A percentile compares a stretch with the other conserved stretches of the same genome.
Conservation (phyloP, 1,284 basidiomycete species). For the Macrocystidia cucumis region DNA sequence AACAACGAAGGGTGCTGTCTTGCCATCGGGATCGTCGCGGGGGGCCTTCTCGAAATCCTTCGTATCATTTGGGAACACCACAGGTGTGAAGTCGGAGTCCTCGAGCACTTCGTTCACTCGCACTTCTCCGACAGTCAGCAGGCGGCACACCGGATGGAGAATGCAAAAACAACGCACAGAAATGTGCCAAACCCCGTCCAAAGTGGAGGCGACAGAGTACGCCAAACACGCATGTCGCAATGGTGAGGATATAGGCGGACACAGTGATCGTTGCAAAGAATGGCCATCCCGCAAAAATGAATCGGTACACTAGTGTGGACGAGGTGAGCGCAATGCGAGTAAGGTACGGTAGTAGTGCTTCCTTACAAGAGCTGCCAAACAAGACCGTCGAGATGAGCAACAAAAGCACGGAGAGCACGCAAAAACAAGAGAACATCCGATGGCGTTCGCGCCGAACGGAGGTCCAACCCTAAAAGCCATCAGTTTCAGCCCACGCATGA, state of each 20-base stretch:
- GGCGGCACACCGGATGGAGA: not conserved
- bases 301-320: constrained; percentile 30
- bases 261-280: constrained; percentile 41
- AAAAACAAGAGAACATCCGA: constrained; percentile 32
- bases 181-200: constrained; percentile 41
- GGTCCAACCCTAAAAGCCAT: constrained; percentile 33
- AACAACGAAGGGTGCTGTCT: not conserved
- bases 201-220: constrained; percentile 42
- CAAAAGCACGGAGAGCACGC: constrained; percentile 31
- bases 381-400: constrained; percentile 31
- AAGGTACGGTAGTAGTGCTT: not conserved
- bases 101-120: constrained; percentile 30
- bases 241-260: constrained; percentile 30
- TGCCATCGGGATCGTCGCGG: not conserved
- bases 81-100: constrained; percentile 31
- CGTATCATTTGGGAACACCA: constrained; percentile 24
- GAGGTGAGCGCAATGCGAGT: not conserved
- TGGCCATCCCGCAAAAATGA: constrained; percentile 38
- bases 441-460: constrained; percentile 39
- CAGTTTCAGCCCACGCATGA: constrained; percentile 2
- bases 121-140: constrained; percentile 17
- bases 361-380: constrained; percentile 35
- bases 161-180: constrained; percentile 23
- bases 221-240: constrained; percentile 32
- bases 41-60: constrained; percentile 17